Base-by-base conservation (phyloP, 108 stramenopile genomes). In the Cyclotella distinguenda region DNA sequence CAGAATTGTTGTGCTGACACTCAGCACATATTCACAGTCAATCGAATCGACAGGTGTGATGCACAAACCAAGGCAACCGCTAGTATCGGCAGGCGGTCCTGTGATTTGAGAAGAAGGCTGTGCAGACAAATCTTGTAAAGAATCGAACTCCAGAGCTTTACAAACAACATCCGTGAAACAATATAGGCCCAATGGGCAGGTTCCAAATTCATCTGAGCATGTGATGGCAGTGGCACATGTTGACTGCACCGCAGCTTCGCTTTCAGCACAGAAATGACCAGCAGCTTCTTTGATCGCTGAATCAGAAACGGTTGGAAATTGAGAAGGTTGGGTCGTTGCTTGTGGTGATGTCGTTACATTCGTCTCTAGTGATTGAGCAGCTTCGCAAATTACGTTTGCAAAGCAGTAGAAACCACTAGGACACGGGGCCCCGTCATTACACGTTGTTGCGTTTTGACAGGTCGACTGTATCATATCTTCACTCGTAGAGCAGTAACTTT, bases 201-300 rank as follows among this genome's bases (percentile, higher is more conserved):
- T 43, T 9, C 18, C 36, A 32, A 26, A 22, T 19, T 40, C 47
- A 33, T 69, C 68, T 22, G 60, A 49, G 59, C 68, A 69, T 4
- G 59, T 35, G 27, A 36, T 45, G 50, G 50, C 68, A 6, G 50
- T 69, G 2, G 58, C 40, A 30, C 68, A 69, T 11, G 59, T 69
- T 27, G 47, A 51, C 44, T 60, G 35, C 11, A 69, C 22, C 47
- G 51, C 7, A 4, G 40, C 68, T 34, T 28, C 26, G 39, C 23
- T 69, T 33, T 57, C 35, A 2, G 68, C 58, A 60, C 68, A 69
- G 36, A 52, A 69, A 49, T 69, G 59, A 40, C 47, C 57, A 60
- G 0, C 34, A 32, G 39, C 23, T 9, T 52, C 22, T 12, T 27
- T 15, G 15, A 11, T 54, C 15, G 45, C 19, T 26, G 32, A 23